Evolutionary conservation across 768 basidiomycete species (phyloP), one percentile per base, ranked within the genome.

Genomic region (Piloderma croceum): DNA sequence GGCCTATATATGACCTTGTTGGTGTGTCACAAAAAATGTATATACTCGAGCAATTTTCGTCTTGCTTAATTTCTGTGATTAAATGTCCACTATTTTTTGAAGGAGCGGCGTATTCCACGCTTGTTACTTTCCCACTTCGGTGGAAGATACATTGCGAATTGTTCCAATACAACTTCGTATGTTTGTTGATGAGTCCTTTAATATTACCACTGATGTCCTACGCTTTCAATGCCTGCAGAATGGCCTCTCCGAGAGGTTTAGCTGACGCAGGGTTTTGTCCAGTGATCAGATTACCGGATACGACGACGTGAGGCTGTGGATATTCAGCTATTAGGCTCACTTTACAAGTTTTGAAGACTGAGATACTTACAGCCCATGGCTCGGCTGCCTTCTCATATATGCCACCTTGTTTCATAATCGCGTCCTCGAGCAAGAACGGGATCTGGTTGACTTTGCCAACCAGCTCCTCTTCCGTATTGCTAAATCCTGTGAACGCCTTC

Each of bases 181-280:
- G n/a, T n/a, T n/a, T n/a, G n/a, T n/a, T n/a, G n/a, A n/a, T n/a
- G n/a, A n/a, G n/a, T n/a, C n/a, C n/a, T n/a, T n/a, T n/a, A n/a
- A n/a, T n/a, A n/a, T n/a, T n/a, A n/a, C n/a, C n/a, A n/a, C n/a
- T n/a, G n/a, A n/a, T n/a, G n/a, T n/a, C n/a, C n/a, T n/a, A n/a
- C n/a, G n/a, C n/a, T n/a, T n/a, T n/a, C n/a, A n/a, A n/a, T n/a
- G n/a, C n/a, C n/a, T n/a, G n/a, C n/a, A n/a, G n/a, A n/a, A n/a
- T n/a, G n/a, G n/a, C n/a, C n/a, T 9, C 27, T 29, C 10, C 84
- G 31, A 86, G 44, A 1, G 66, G 65, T 32, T 57, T 64, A 24
- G 84, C 80, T 6, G 77, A 81, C 13, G 73, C 77, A 3, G 83
- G 84, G 60, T 89, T 89, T 58, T 85, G 84, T 6, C 85, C 86